Percentiles rank a stretch among this genome's conserved stretches.
Conservation (phyloP, 2,329 filamentous ascomycete genomes). For the Metarhizium rileyi region DNA sequence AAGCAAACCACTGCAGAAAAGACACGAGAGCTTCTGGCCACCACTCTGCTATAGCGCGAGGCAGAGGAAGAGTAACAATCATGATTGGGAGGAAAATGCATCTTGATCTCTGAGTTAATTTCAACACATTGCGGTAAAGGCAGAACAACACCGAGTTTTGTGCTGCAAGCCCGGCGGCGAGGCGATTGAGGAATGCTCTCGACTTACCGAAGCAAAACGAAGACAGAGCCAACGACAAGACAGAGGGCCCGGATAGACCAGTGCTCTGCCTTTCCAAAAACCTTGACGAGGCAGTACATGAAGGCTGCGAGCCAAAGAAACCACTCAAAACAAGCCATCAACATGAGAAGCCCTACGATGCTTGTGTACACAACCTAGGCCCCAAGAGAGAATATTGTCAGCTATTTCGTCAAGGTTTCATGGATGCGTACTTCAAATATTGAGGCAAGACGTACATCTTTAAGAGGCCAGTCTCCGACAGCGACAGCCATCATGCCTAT, state of each 20-base stretch:
- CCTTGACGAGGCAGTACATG: conserved; percentile 80
- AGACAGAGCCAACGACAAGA: conserved; percentile 63
- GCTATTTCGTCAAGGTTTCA: background rate
- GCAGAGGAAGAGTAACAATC: conserved; percentile 83
- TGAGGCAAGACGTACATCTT: conserved; percentile 23
- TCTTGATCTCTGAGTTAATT: conserved; percentile 31
- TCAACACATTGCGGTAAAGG: background rate
- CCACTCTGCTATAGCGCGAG: conserved; percentile 56
- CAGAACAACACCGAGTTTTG: background rate
- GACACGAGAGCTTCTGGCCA: conserved; percentile 62
- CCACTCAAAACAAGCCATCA: conserved; percentile 85
- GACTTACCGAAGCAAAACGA: conserved; percentile 63
- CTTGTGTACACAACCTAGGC: conserved; percentile 72
- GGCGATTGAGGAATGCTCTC: background rate
- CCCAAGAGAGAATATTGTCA: background rate
- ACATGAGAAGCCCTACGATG: conserved; percentile 71
- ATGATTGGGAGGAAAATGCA: conserved; percentile 86
- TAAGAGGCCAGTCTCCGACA: conserved; percentile 40
- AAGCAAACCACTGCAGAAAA: conserved; percentile 86
- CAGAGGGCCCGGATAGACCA: conserved; percentile 73
- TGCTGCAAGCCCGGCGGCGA: background rate
- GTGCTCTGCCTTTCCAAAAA: conserved; percentile 80
- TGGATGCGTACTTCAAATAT: background rate
- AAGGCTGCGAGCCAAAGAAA: conserved; percentile 92
- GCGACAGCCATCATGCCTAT: conserved; percentile 27